Evolutionary conservation across 176 grass and related monocot genomes (phyloP), one percentile per base, ranked within the genome.

Genomic region (Tillandsia fasciculata): DNA sequence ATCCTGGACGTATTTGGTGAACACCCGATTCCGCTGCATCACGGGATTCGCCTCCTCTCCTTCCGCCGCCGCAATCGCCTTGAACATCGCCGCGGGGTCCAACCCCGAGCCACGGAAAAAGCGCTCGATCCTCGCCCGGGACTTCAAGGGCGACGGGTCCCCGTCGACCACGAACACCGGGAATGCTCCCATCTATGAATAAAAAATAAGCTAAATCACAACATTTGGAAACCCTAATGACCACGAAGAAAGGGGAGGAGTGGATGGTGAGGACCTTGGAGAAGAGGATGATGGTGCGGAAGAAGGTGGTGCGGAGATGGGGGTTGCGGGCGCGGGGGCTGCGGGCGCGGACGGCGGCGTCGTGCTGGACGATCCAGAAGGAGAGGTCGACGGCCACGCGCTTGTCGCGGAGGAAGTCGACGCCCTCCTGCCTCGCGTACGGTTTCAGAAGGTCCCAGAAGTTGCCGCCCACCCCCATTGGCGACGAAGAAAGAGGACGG

Each of bases 111-210:
- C 73, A 1, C 81, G 64, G 73, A 87, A 97, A 84, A 97, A 97
- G 22, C 93, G 89, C 47, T 85, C 84, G 0, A 88, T 79, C 80
- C 93, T 97, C 63, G 86, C 93, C 73, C 90, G 79, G 7, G 81
- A 52, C 82, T 97, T 97, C 58, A 97, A 81, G 24, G 93, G 84
- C 28, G 89, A 97, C 26, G 93, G 89, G 22, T 81, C 64, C 9
- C 93, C 93, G 49, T 97, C 93, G 48, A 90, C 84, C 15, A 97
- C 89, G 76, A 97, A 97, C 52, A 97, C 89, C 17, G 93, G 93
- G 64, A 87, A 92, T 24, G 77, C 93, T 17, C 93, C 93, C 89
- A 92, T 90, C 93, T 97, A 72, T 73, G n/a, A 70, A 61, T 79
- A 23, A 49, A 9, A 79, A 79, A 51, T 50, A 17, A 50, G 33